A percentile compares a stretch with the other conserved stretches of the same genome.
Evolutionary conservation across 2,329 filamentous ascomycete genomes (phyloP).

Genomic region (Pseudogymnoascus sp.): DNA sequence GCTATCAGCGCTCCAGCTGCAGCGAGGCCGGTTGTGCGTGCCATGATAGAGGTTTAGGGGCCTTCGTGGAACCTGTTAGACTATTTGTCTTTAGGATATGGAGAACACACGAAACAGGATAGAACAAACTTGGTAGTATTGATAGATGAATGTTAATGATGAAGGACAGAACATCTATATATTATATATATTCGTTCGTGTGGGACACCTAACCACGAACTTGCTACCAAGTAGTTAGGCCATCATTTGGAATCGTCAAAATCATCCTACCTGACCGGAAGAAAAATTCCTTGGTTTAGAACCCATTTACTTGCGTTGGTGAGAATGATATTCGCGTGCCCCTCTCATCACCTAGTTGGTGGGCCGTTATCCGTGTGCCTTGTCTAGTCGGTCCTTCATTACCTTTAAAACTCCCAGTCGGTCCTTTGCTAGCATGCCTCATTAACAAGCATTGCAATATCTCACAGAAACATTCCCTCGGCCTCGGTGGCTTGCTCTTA

Average conservation of each 20-base stretch:
- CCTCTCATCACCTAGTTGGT: not conserved
- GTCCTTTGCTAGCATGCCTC: not conserved
- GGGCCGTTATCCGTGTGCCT: not conserved
- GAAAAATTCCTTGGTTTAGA: not conserved
- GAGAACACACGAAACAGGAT: not conserved
- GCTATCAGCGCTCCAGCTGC: not conserved
- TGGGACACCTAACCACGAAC: not conserved
- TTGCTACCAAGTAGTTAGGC: not conserved
- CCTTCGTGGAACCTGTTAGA: not conserved
- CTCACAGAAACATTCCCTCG: not conserved
- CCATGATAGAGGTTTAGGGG: not conserved
- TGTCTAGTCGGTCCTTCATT: not conserved
- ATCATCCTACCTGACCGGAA: not conserved
- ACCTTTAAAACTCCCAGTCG: not conserved
- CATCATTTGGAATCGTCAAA: not conserved
- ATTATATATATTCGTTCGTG: not conserved
- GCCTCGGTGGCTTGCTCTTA: not conserved
- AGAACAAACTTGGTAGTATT: not conserved
- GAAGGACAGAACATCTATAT: not conserved
- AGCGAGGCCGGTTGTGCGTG: not conserved
- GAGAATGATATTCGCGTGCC: not conserved
- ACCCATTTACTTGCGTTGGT: not conserved
- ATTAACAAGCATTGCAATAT: not conserved
- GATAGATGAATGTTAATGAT: not conserved
- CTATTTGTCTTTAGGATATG: not conserved